Evolutionary conservation across 2,329 filamentous ascomycete species (phyloP).

Genomic region (Teratosphaeria epicoccoides): DNA sequence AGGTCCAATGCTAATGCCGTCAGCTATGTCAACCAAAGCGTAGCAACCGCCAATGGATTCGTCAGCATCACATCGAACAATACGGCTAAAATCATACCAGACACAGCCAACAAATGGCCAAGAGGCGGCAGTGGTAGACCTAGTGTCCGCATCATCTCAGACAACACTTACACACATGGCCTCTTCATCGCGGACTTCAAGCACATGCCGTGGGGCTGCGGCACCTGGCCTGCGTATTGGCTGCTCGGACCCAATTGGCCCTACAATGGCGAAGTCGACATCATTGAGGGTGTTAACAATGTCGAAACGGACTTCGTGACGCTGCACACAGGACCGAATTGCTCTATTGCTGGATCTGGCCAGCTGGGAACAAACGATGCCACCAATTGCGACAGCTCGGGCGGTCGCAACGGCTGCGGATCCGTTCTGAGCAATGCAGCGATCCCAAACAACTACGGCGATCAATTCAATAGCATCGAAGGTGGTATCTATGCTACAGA

Average conservation of each 20-base stretch:
- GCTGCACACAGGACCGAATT: conserved; percentile 23
- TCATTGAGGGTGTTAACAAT: conserved; percentile 28
- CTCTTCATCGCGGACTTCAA: conserved; percentile 29
- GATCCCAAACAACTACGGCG: conserved; percentile 26
- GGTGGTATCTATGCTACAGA: conserved; percentile 28
- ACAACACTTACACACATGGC: conserved; percentile 29
- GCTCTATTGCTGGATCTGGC: conserved; percentile 21
- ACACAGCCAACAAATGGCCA: conserved; percentile 34
- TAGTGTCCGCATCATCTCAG: conserved; percentile 26
- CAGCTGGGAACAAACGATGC: conserved; percentile 20
- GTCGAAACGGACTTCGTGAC: conserved; percentile 19
- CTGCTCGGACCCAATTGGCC: conserved; percentile 38
- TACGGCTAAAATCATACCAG: conserved; percentile 25
- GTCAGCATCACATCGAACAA: conserved; percentile 8
- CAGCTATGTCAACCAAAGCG: conserved; percentile 31
- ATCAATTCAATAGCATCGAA: conserved; percentile 19
- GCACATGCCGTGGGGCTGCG: conserved; percentile 30
- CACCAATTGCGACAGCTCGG: conserved; percentile 17
- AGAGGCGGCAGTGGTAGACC: conserved; percentile 30
- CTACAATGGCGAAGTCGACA: conserved; percentile 31
- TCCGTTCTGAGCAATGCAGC: conserved; percentile 31
- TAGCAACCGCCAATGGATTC: conserved; percentile 26
- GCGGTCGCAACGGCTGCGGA: conserved; percentile 25
- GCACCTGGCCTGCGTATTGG: conserved; percentile 35
- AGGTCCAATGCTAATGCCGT: conserved; percentile 3